Conservation (phyloP, 2,329 filamentous ascomycete species). For the Epicoccum nigrum region DNA sequence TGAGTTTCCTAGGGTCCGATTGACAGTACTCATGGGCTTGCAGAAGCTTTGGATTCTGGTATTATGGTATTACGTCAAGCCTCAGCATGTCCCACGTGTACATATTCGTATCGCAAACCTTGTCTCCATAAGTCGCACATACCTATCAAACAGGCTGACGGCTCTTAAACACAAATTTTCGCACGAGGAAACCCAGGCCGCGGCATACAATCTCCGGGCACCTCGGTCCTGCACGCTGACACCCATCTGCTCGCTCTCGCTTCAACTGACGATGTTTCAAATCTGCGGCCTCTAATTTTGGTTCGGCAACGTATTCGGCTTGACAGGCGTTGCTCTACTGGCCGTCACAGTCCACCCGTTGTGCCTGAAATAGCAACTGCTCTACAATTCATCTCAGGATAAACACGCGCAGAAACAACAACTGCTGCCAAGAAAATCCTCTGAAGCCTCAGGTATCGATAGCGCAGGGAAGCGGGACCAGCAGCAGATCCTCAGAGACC, state of each 20-base stretch:
- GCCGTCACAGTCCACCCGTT: constrained; percentile 7
- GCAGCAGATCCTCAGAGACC: constrained; percentile 12
- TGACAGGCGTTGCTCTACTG: neutral
- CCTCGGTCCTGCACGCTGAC: constrained; percentile 18
- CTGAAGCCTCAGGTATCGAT: constrained; percentile 1
- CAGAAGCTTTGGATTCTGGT: neutral
- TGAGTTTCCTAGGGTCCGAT: neutral
- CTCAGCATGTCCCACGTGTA: constrained; percentile 1
- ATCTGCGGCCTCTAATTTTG: constrained; percentile 23
- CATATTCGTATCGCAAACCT: constrained; percentile 5
- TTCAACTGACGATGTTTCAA: constrained; percentile 28
- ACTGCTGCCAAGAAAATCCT: constrained; percentile 4
- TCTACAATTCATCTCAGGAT: constrained; percentile 9
- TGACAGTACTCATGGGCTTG: neutral
- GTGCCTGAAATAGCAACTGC: constrained; percentile 41
- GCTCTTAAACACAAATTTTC: neutral
- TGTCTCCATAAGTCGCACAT: constrained; percentile 2
- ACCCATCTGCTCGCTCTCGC: constrained; percentile 10
- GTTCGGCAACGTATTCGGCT: constrained; percentile 13
- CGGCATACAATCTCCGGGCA: constrained; percentile 20
- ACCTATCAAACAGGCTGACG: neutral
- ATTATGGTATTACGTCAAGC: neutral
- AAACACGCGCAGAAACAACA: neutral
- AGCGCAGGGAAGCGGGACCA: constrained; percentile 9
- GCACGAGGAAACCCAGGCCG: neutral